Conservation (phyloP, 2,329 filamentous ascomycete species). For the Cryphonectria nitschkei region DNA sequence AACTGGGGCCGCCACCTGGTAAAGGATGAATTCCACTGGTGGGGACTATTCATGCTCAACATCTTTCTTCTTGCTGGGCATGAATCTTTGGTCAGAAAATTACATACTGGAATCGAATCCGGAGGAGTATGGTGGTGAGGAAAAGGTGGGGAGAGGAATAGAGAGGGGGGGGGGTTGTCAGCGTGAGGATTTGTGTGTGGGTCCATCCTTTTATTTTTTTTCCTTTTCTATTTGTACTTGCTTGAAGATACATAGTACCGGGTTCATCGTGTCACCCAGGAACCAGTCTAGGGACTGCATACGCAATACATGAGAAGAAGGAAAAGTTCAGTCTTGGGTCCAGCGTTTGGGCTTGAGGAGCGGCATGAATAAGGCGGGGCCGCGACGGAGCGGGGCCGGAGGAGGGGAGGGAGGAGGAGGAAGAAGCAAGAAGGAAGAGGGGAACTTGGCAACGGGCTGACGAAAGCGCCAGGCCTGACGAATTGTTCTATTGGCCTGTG, state of each 20-base stretch:
- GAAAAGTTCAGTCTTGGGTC: not conserved
- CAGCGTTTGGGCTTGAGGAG: not conserved
- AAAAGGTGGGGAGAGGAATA: no score
- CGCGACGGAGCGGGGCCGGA: not conserved
- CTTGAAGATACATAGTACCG: not conserved
- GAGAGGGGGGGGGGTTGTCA: no score
- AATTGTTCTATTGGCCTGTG: not conserved
- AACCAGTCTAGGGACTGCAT: no score
- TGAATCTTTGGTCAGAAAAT: not conserved
- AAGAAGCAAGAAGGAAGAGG: not conserved
- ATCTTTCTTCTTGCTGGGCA: not conserved
- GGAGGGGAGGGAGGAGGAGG: not conserved
- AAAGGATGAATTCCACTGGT: not conserved
- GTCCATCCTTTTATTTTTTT: not conserved
- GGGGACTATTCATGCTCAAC: not conserved
- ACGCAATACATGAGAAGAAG: no score
- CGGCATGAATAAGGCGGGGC: not conserved
- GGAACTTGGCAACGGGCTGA: not conserved
- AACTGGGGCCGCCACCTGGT: no score
- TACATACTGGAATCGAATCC: not conserved
- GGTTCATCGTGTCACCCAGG: not conserved
- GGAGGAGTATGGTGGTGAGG: not conserved
- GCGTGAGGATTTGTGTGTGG: not conserved
- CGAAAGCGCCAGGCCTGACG: not conserved
- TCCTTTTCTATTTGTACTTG: no score